Conservation (phyloP, 164 flowering plant species). For the Pachysandra terminalis region DNA sequence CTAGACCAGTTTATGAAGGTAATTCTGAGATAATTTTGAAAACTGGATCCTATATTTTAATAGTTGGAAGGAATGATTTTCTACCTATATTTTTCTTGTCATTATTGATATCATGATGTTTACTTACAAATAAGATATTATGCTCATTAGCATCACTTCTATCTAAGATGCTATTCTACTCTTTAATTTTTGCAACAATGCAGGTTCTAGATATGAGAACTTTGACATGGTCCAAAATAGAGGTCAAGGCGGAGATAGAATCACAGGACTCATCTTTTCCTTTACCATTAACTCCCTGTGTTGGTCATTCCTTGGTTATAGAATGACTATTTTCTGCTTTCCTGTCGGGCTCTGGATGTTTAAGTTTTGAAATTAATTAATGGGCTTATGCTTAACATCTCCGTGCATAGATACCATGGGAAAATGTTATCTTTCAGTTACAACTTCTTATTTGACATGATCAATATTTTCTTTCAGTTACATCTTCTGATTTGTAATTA, state of each 20-base stretch:
- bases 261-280: constrained; percentile 47
- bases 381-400: constrained; percentile 6
- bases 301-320: constrained; percentile 91
- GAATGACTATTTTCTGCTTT: constrained; percentile 6
- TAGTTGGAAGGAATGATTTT: neutral
- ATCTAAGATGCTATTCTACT: neutral
- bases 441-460: too few relatives aligned
- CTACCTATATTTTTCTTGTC: neutral
- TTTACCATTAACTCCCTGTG: constrained; percentile 57
- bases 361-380: constrained; percentile 1
- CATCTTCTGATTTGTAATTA: neutral
- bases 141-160: neutral
- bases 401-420: too few relatives aligned
- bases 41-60: neutral
- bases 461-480: neutral
- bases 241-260: constrained; percentile 44
- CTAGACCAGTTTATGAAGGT: neutral
- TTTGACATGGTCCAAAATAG: constrained; percentile 92
- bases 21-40: too few relatives aligned
- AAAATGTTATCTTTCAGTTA: too few relatives aligned
- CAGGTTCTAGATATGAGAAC: constrained; percentile 88
- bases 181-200: constrained; percentile 19
- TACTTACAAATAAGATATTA: neutral
- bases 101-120: neutral
- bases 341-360: neutral